Evolutionary conservation across 345 rosid species (phyloP).

Genomic region (Fremontodendron californicum): DNA sequence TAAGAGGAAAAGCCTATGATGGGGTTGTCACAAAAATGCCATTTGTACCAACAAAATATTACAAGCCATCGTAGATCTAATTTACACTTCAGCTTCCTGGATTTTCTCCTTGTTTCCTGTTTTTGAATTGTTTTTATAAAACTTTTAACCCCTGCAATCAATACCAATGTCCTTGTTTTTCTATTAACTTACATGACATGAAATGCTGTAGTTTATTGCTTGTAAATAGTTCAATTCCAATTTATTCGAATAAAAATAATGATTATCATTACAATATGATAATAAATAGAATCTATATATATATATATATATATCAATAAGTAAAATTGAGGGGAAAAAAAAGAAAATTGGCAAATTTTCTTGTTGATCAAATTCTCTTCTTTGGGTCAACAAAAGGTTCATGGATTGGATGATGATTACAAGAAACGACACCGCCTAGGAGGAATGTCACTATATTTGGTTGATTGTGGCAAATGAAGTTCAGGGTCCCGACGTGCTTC

Average conservation of each 20-base stretch:
- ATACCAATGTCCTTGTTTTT: not conserved
- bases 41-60: slow-evolving; percentile 72
- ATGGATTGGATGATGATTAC: not conserved
- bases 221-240: not conserved
- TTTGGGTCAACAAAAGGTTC: not conserved
- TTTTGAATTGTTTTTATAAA: too few species aligned
- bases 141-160: not conserved
- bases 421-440: not conserved
- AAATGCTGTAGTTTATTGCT: not conserved
- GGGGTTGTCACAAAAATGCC: slow-evolving; percentile 82
- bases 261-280: too few species aligned
- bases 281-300: too few species aligned
- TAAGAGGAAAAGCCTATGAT: slow-evolving; percentile 87
- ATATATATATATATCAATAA: not conserved
- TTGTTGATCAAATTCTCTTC: not conserved
- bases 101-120: not conserved
- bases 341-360: not conserved
- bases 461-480: not conserved
- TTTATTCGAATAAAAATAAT: not conserved
- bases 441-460: not conserved
- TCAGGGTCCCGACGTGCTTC: not conserved
- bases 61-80: slow-evolving; percentile 53
- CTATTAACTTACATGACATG: not conserved
- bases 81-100: not conserved
- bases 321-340: not conserved